Percentiles rank a stretch among this genome's conserved stretches.
Evolutionary conservation across 805 yeast species (phyloP).

Genomic region (Myxozyma kluyveri): DNA sequence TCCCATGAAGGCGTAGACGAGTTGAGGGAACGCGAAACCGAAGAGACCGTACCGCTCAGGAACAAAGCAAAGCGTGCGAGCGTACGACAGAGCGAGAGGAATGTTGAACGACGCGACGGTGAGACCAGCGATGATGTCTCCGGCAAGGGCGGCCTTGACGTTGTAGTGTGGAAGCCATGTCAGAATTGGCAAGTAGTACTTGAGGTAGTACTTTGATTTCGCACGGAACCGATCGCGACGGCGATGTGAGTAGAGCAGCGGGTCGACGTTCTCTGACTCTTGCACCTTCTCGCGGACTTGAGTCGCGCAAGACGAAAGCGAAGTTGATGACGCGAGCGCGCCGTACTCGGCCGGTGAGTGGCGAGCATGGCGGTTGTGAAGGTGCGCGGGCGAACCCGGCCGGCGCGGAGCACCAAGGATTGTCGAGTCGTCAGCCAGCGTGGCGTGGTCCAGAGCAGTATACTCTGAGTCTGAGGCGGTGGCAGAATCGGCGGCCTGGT

Average conservation of each 20-base stretch:
- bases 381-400: conserved; percentile 15
- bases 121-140: conserved; percentile 79
- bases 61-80: conserved; percentile 78
- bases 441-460: conserved; percentile 21
- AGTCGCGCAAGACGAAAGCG: conserved; percentile 23
- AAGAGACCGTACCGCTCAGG: conserved; percentile 78
- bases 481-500: neutral
- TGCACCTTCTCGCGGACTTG: conserved; percentile 10
- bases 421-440: conserved; percentile 19
- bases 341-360: conserved; percentile 16
- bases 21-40: conserved; percentile 73
- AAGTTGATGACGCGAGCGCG: conserved; percentile 17
- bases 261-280: conserved; percentile 16
- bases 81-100: conserved; percentile 81
- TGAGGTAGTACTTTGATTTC: conserved; percentile 34
- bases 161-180: conserved; percentile 53
- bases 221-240: conserved; percentile 27
- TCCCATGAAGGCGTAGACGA: conserved; percentile 74
- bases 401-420: conserved; percentile 30
- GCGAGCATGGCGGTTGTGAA: conserved; percentile 5
- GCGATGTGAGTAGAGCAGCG: conserved; percentile 22
- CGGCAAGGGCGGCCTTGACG: conserved; percentile 40
- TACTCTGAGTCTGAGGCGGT: conserved; percentile 6
- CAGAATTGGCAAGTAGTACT: conserved; percentile 55
- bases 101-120: conserved; percentile 88